Evolutionary conservation across 2,329 filamentous ascomycete genomes (phyloP).

Genomic region (Talaromyces sp.): DNA sequence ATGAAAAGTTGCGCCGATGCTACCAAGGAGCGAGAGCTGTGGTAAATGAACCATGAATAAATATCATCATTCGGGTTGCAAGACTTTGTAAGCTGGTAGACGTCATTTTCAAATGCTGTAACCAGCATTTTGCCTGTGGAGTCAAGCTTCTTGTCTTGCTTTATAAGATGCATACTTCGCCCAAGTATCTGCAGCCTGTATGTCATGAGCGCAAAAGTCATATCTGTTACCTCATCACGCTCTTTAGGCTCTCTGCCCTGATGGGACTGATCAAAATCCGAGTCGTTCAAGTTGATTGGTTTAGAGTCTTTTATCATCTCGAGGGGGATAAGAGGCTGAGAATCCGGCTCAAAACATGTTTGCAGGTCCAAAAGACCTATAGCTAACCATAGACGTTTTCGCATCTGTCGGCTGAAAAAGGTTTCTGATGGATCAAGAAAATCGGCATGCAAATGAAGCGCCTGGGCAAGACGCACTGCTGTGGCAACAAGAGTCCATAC

Average conservation of each 20-base stretch:
- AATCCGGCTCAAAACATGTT: conserved; percentile 7
- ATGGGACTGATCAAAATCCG: conserved; percentile 18
- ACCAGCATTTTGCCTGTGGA: background rate
- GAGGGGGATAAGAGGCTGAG: conserved; percentile 11
- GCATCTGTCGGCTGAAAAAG: conserved; percentile 11
- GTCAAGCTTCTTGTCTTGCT: conserved; percentile 1
- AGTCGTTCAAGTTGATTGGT: conserved; percentile 20
- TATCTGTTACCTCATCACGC: conserved; percentile 21
- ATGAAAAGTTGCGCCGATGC: conserved; percentile 16
- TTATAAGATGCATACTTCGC: conserved; percentile 13
- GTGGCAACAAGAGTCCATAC: conserved; percentile 26
- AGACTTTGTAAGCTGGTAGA: conserved; percentile 16
- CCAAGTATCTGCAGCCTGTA: conserved; percentile 19
- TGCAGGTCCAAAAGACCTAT: conserved; percentile 11
- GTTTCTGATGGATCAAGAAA: conserved; percentile 16
- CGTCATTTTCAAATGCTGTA: conserved; percentile 13
- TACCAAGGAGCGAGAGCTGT: conserved; percentile 19
- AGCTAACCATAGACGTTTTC: conserved; percentile 11
- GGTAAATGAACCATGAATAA: conserved; percentile 26
- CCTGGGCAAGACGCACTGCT: conserved; percentile 23
- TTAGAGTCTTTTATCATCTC: conserved; percentile 9
- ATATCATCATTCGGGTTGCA: conserved; percentile 23
- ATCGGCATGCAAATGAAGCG: conserved; percentile 16
- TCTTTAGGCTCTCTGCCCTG: conserved; percentile 9
- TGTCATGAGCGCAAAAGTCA: conserved; percentile 23